Evolutionary conservation across 306 rosid genomes (phyloP), one percentile per base, ranked within the genome.

Genomic region (Arachis stenosperma): DNA sequence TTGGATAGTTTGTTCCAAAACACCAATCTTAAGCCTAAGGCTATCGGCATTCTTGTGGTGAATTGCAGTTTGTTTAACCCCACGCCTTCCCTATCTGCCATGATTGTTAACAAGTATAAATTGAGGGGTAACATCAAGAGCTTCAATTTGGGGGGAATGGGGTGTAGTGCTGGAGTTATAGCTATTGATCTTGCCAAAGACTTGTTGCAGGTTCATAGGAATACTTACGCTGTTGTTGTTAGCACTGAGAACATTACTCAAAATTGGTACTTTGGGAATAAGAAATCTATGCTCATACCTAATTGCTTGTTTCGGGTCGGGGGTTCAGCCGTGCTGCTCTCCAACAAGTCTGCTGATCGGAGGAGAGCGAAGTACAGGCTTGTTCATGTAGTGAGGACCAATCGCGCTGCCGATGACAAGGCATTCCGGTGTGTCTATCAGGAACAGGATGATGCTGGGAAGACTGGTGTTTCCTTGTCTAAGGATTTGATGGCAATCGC

Each of bases 121-220:
- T 22, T 90, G 71, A 84, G 92, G 81, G 96, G 92, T 44, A 88
- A 88, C 48, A 81, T 90, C 40, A 70, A 86, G 75, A 90, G 96
- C 70, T 90, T 76, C n/a, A 90, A 88, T 83, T 63, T 90, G 69
- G 96, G 96, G 3, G 96, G 96, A 46, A 90, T 90, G 96, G 96
- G 90, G 3, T 90, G 96, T 10, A 84, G 96, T 73, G 89, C 90
- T 63, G 96, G 92, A 56, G 96, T 90, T 56, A 88, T 90, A 47
- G 92, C 96, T 2, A 67, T 84, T 68, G 96, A 90, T 75, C 84
- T 90, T 13, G 96, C 96, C 0, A 88, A 84, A 79, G 96, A 90
- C 58, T 67, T 90, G 78, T 48, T 88, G 75, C 88, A 77, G 60
- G 71, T 90, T 74, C 96, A 88, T 51, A 75, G 90, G 76, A 90